Base-by-base conservation (phyloP, 768 basidiomycete genomes). In the Xerocomus spinulosus region DNA sequence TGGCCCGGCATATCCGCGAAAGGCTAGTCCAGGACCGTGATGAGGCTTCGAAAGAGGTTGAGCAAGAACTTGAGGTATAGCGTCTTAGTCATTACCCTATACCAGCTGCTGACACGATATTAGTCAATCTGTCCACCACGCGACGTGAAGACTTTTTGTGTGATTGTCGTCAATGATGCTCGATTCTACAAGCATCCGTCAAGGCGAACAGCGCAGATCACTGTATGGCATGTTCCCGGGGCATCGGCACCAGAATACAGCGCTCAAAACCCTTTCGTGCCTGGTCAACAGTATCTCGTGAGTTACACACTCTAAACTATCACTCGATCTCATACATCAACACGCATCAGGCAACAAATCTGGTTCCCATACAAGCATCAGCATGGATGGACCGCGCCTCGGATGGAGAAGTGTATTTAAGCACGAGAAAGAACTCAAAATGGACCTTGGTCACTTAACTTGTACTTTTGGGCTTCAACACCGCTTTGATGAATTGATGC, bases 181-280 rank as follows among this genome's bases (percentile, higher is more conserved):
- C 72, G 73, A 29, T 83, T 80, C 23, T 54, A 60, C 1, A 73
- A 76, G 50, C 70, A 75, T 43, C 73, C 75, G 0, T 70, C 78
- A 8, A 70, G 77, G 50, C 77, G 89, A 42, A 73, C 68, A 2
- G 92, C 83, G 0, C 87, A 89, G 61, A 55, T 97, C 45, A 93
- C 86, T 0, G 77, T 94, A 4, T 93, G 90, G 90, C 89, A 94
- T 57, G 83, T 79, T 3, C 67, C 79, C 4, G 70, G 69, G 12
- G 50, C 86, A 23, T 70, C 68, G 1, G 56, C 72, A n/a, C 69
- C 70, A 20, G 83, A 86, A 52, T 78, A 73, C 5, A 71, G 65
- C n/a, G 59, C 63, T 44, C 59, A 74, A 42, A 73, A 81, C 28
- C 51, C 70, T 5, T 80, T 94, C 51, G 67, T 71, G 36, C 73